Conservation (phyloP, 2,329 filamentous ascomycete species). For the Mycogone perniciosa region DNA sequence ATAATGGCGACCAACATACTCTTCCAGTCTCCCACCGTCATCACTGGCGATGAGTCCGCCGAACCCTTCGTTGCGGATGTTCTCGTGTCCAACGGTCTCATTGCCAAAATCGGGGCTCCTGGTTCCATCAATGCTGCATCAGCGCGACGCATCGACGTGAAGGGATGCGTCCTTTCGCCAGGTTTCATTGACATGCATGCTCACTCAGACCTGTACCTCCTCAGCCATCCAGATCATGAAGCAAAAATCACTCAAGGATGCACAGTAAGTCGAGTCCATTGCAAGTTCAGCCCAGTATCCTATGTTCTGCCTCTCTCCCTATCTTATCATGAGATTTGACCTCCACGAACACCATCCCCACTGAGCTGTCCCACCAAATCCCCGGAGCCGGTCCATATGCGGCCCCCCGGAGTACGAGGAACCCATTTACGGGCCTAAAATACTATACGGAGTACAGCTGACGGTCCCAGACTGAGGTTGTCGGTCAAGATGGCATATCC, state of each 20-base stretch:
- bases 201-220: conserved; percentile 20
- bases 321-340: background rate
- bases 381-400: too few relatives aligned
- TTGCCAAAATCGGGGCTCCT: conserved; percentile 16
- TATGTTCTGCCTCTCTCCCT: background rate
- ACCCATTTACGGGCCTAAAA: background rate
- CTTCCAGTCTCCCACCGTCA: conserved; percentile 17
- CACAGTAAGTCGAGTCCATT: conserved; percentile 14
- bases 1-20: conserved; percentile 13
- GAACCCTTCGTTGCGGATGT: conserved; percentile 19
- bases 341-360: conserved; percentile 1
- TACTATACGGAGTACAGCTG: background rate
- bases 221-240: conserved; percentile 18
- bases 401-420: background rate
- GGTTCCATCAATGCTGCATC: conserved; percentile 12
- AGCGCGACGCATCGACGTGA: conserved; percentile 15
- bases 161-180: conserved; percentile 17
- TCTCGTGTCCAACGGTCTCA: conserved; percentile 15
- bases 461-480: conserved; percentile 16
- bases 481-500: conserved; percentile 21
- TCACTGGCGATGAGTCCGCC: conserved; percentile 17
- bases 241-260: conserved; percentile 21
- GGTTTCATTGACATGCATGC: conserved; percentile 24
- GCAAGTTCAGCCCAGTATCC: too few relatives aligned
- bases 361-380: background rate